Evolutionary conservation across 1,284 basidiomycete genomes (phyloP).

Genomic region (Quambalaria eucalypti): DNA sequence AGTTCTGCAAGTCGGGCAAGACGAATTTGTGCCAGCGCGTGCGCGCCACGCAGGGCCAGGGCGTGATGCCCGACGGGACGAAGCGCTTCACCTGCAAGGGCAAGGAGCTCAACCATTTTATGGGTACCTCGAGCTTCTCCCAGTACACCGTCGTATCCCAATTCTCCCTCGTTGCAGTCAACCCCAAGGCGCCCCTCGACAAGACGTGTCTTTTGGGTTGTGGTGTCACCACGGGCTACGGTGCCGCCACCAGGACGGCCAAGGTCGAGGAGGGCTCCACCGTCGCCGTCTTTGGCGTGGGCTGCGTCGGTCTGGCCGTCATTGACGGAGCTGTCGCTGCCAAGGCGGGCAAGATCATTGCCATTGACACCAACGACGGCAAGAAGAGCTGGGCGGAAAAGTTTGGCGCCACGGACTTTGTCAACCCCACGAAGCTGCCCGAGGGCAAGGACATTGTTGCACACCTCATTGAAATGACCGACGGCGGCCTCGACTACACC

Average conservation of each 20-base stretch:
- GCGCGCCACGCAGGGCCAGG: slow-evolving; percentile 86
- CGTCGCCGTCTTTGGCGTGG: slow-evolving; percentile 90
- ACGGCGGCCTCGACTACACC: slow-evolving; percentile 93
- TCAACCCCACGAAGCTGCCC: slow-evolving; percentile 72
- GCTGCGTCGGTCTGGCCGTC: slow-evolving; percentile 89
- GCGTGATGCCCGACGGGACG: slow-evolving; percentile 89
- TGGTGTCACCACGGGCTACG: slow-evolving; percentile 95
- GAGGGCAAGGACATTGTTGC: slow-evolving; percentile 66
- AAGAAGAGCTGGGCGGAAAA: slow-evolving; percentile 67
- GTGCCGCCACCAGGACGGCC: slow-evolving; percentile 62
- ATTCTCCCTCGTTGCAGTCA: slow-evolving; percentile 86
- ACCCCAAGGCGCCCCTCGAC: slow-evolving; percentile 73
- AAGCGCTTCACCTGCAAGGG: slow-evolving; percentile 84
- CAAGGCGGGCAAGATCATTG: slow-evolving; percentile 78
- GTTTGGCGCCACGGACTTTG: slow-evolving; percentile 94
- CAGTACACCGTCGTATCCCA: slow-evolving; percentile 98
- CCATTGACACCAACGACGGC: slow-evolving; percentile 87
- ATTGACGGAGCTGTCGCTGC: slow-evolving; percentile 61
- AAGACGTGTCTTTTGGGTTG: slow-evolving; percentile 89
- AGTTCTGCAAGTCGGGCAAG: slow-evolving; percentile 95
- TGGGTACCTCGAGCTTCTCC: slow-evolving; percentile 96
- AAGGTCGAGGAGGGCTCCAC: slow-evolving; percentile 56
- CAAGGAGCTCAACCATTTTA: slow-evolving; percentile 82
- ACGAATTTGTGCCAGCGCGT: slow-evolving; percentile 67
- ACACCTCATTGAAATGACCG: slow-evolving; percentile 80